Evolutionary conservation across 805 yeast species (phyloP).

Genomic region (Kluyveromyces nonfermentans): DNA sequence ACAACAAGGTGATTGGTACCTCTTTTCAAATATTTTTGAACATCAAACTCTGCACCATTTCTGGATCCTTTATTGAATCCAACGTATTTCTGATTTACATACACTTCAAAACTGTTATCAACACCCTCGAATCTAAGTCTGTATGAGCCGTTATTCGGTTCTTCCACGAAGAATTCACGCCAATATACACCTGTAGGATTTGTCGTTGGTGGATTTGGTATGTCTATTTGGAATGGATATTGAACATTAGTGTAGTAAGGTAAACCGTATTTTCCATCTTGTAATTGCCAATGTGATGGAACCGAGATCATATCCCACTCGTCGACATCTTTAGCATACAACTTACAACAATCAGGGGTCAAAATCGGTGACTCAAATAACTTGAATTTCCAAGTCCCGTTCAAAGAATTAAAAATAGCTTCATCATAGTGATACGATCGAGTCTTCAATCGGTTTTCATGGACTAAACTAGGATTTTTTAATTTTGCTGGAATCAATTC

Average conservation of each 20-base stretch:
- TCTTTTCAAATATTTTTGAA: background rate
- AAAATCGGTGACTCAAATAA: background rate
- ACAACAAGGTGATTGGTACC: background rate
- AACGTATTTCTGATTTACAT: background rate
- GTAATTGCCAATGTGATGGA: conserved; percentile 1
- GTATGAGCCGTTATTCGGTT: background rate
- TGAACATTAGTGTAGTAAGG: background rate
- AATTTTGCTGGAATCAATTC: background rate
- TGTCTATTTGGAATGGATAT: background rate
- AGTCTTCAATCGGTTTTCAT: background rate
- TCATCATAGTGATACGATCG: background rate
- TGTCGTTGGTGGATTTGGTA: background rate
- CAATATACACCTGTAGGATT: background rate
- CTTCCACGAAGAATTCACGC: background rate
- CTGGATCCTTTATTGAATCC: conserved; percentile 1
- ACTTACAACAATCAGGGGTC: background rate
- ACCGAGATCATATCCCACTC: background rate
- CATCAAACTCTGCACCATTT: background rate
- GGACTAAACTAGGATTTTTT: background rate
- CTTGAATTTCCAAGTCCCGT: background rate
- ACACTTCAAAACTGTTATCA: background rate
- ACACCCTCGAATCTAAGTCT: conserved; percentile 1
- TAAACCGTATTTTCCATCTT: background rate
- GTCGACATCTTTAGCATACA: background rate
- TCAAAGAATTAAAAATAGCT: background rate